Percentiles rank a stretch among this genome's conserved stretches.
These are phyloP conservation scores for Orbilia oligospora DNA, from an alignment of 2,329 filamentous ascomycete genomes.

Conservation along the genomic window DNA sequence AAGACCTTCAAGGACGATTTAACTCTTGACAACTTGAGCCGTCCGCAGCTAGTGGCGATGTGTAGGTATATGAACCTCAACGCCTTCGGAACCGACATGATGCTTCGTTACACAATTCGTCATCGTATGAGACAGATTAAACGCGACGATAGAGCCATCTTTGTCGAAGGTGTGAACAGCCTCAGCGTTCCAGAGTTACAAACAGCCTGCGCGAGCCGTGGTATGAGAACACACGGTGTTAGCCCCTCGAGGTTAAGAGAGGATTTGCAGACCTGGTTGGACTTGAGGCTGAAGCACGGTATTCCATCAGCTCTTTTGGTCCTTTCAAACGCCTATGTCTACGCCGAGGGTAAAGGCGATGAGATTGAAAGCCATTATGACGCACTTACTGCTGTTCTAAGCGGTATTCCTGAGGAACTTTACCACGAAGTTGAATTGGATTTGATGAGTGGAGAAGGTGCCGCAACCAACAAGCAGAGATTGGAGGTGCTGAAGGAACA, in stretches of 20 bases:
- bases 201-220: slow-evolving; percentile 89
- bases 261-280: slow-evolving; percentile 93
- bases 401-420: slow-evolving; percentile 94
- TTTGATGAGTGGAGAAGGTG: slow-evolving; percentile 95
- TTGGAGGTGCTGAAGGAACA: slow-evolving; percentile 98
- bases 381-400: slow-evolving; percentile 90
- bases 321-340: slow-evolving; percentile 97
- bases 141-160: slow-evolving; percentile 94
- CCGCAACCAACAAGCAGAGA: slow-evolving; percentile 98
- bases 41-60: slow-evolving; percentile 96
- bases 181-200: slow-evolving; percentile 95
- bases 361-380: slow-evolving; percentile 93
- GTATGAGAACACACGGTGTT: slow-evolving; percentile 91
- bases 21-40: slow-evolving; percentile 94
- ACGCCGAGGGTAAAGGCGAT: slow-evolving; percentile 85
- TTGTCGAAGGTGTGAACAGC: slow-evolving; percentile 91
- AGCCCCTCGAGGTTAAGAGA: slow-evolving; percentile 89
- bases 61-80: slow-evolving; percentile 98
- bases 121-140: slow-evolving; percentile 99
- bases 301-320: slow-evolving; percentile 97
- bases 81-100: slow-evolving; percentile 96
- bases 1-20: slow-evolving; percentile 98
- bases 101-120: slow-evolving; percentile 96
- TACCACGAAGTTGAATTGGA: slow-evolving; percentile 99
- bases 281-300: slow-evolving; percentile 90